Evolutionary conservation across 1,284 basidiomycete genomes (phyloP).

Genomic region (Neonothopanus nambi): DNA sequence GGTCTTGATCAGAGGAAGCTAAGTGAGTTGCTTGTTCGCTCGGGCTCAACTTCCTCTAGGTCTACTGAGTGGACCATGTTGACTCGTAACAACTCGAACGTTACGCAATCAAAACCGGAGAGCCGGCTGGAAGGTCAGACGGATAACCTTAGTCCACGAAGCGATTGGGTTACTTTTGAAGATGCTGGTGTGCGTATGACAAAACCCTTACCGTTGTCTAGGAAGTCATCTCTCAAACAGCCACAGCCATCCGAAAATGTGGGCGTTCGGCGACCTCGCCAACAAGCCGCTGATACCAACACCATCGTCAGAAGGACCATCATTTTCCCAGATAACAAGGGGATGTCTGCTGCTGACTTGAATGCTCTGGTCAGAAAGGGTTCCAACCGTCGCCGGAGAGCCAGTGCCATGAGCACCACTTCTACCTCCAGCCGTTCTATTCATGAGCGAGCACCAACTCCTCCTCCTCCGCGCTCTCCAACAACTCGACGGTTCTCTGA

Average conservation of each 20-base stretch:
- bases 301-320: constrained; percentile 73
- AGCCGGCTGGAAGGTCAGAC: constrained; percentile 15
- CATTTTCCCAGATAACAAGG: constrained; percentile 69
- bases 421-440: constrained; percentile 66
- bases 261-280: constrained; percentile 40
- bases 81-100: constrained; percentile 44
- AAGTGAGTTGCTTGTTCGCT: constrained; percentile 67
- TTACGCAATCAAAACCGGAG: constrained; percentile 25
- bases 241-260: constrained; percentile 36
- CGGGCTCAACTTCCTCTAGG: constrained; percentile 63
- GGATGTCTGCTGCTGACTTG: constrained; percentile 52
- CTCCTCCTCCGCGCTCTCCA: constrained; percentile 67
- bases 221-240: constrained; percentile 36
- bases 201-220: constrained; percentile 19
- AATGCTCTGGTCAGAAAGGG: constrained; percentile 55
- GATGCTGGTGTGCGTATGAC: constrained; percentile 27
- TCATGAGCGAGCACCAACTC: constrained; percentile 79
- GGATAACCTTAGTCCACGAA: constrained; percentile 27
- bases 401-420: constrained; percentile 56
- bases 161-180: constrained; percentile 37
- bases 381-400: constrained; percentile 56
- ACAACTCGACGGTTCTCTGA: constrained; percentile 61
- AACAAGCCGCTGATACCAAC: constrained; percentile 41
- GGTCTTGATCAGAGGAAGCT: constrained; percentile 71
- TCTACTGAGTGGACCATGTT: constrained; percentile 46